Evolutionary conservation across 2,329 filamentous ascomycete species (phyloP), one percentile per base, ranked within the genome.

Genomic region (Elsinoe necatrix): DNA sequence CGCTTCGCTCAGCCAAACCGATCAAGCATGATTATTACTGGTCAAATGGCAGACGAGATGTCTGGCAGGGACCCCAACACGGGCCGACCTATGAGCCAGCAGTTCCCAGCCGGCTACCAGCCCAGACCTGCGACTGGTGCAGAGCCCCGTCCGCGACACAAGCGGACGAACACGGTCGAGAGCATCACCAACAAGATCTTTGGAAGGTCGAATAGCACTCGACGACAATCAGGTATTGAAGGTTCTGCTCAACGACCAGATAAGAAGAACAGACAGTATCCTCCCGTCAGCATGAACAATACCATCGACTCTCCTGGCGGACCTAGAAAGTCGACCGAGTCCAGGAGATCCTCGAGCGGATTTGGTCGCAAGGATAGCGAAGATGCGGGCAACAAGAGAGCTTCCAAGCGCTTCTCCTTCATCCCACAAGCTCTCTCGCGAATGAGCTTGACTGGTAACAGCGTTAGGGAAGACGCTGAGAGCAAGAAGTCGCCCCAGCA

Each of bases 211-310:
- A 66, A 64, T 50, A 68, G 66, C 18, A 56, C 41, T 21, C 66
- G 65, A 41, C 64, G 68, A 16, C 61, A 64, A 45, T 66, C 65
- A 4, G 55, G 37, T 60, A 39, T 65, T 63, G 55, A 58, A 34
- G 57, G 54, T 14, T 63, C 64, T 55, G 65, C 67, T 39, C 27
- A 47, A 8, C 34, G 42, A 59, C 72, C 71, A 57, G 73, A 77
- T 61, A 83, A 88, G 68, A 84, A 84, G 60, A 74, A 80, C 55
- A 84, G 82, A 68, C 85, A 81, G 61, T 95, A 96, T 66, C 92
- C 92, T 57, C 92, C 92, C 3, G 87, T 92, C 48, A 95, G 90
- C 74, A 95, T 96, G 89, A 82, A 86, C 60, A 85, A 86, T 61
- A 77, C 82, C 1, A 81, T 79, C 48, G 59, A 58, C 29, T 59